phyloP scores from a whole-genome alignment of 2,329 filamentous ascomycete genomes.

The Neobulgaria alba region DNA sequence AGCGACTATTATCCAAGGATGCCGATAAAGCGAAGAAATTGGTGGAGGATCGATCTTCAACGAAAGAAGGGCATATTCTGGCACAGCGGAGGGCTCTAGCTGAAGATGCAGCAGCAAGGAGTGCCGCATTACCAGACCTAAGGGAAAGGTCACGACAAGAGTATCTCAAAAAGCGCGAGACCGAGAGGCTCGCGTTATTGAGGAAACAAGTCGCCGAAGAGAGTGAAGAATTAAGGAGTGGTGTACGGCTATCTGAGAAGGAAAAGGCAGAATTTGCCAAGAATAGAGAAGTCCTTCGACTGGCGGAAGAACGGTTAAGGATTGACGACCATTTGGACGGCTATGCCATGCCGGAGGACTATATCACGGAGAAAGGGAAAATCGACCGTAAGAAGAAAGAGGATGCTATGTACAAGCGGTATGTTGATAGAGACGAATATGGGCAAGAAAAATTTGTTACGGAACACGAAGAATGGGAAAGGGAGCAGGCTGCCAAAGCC shows the following conservation, averaged over 20 bases:
- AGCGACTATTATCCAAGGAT: constrained; percentile 64
- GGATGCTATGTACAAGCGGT: constrained; percentile 81
- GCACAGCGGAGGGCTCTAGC: constrained; percentile 54
- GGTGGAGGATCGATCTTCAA: constrained; percentile 48
- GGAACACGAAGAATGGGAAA: constrained; percentile 93
- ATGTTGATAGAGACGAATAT: constrained; percentile 78
- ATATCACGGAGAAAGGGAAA: constrained; percentile 88
- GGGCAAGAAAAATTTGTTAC: constrained; percentile 86
- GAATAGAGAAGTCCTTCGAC: constrained; percentile 71
- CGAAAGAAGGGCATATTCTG: constrained; percentile 45
- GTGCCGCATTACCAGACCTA: constrained; percentile 69
- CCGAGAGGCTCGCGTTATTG: constrained; percentile 76
- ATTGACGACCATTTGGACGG: constrained; percentile 92
- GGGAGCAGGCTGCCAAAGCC: constrained; percentile 78
- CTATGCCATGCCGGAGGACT: constrained; percentile 89
- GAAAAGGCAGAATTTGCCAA: constrained; percentile 85
- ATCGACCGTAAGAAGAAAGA: constrained; percentile 81
- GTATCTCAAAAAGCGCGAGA: constrained; percentile 87
- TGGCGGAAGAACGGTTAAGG: constrained; percentile 74
- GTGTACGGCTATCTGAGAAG: constrained; percentile 62
- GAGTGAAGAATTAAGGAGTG: constrained; percentile 68
- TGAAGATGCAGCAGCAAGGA: constrained; percentile 58
- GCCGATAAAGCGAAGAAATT: constrained; percentile 61
- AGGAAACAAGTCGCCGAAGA: constrained; percentile 88
- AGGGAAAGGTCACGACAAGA: constrained; percentile 80